Base-by-base conservation (phyloP, 345 rosid species). In the Boechera stricta region DNA sequence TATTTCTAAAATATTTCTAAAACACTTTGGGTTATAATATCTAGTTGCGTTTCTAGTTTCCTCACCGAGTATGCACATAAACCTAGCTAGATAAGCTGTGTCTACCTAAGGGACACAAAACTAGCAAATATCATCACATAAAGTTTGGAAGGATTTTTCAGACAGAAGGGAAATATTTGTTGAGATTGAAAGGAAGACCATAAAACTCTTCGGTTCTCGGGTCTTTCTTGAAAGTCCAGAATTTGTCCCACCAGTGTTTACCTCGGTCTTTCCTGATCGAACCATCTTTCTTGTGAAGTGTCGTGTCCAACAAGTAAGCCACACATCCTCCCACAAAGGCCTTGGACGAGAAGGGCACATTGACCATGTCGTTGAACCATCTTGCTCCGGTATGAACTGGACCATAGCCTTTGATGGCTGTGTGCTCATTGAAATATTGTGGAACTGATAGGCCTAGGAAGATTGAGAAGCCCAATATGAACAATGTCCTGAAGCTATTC, bases 321-420 rank as follows among this genome's bases (percentile, higher is more conserved):
- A 91, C 69, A 12, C 77, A 60, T 52, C 97, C 98, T 6, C 97
- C 99, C 10, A 92, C 91, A 76, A 95, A 92, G 18, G 99, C 88
- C 72, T 91, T 91, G 4, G 98, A 95, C 0, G 94, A 86, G 79
- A 95, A 88, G 1, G 99, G 99, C 31, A 91, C 94, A 33, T 95
- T 92, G 73, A 92, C 71, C 36, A 92, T 95, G 61, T 92, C 98
- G 59, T 95, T 91, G 90, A 95, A 92, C 99, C 98, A 95, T 92
- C 97, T 87, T 47, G 82, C 90, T 21, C 80, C 39, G 0, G 94
- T 89, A 82, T 92, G 90, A 56, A 92, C 97, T 1, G 98, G 99
- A 58, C 97, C 99, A 67, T 79, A 92, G 38, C 97, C 88, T 18
- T 87, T 87, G 15, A 92, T 85, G 59, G 93, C 96, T 49, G 92